These are phyloP conservation scores for Globisporangium sylvaticum DNA, from an alignment of 352 stramenopile species.

Conservation along the genomic window DNA sequence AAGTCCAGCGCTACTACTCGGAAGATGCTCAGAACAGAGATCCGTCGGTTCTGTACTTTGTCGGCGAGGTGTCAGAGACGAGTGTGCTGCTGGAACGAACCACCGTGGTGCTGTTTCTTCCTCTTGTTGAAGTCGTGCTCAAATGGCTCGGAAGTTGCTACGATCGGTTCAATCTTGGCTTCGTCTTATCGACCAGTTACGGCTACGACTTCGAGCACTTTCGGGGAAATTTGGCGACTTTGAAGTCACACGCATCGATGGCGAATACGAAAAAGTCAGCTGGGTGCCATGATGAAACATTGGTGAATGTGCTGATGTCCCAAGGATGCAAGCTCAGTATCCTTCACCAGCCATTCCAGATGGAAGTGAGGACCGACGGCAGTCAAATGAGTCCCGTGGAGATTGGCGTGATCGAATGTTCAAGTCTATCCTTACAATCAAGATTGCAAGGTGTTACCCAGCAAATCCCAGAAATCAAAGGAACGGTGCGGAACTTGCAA, in stretches of 20 bases:
- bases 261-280: slow-evolving; percentile 24
- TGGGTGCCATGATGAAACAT: slow-evolving; percentile 5
- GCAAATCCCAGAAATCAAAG: slow-evolving; percentile 38
- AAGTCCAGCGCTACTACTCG: slow-evolving; percentile 40
- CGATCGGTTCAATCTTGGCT: slow-evolving; percentile 52
- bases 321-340: slow-evolving; percentile 40
- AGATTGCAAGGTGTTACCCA: background rate
- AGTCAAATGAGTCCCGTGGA: slow-evolving; percentile 9
- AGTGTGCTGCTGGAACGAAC: slow-evolving; percentile 27
- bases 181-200: slow-evolving; percentile 58
- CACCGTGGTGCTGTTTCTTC: slow-evolving; percentile 36
- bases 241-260: slow-evolving; percentile 33
- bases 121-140: slow-evolving; percentile 34
- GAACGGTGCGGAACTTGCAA: slow-evolving; percentile 65
- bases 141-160: slow-evolving; percentile 35
- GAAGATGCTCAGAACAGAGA: slow-evolving; percentile 8
- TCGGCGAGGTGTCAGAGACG: slow-evolving; percentile 18
- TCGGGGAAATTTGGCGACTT: slow-evolving; percentile 44
- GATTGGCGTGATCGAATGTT: slow-evolving; percentile 16
- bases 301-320: slow-evolving; percentile 22
- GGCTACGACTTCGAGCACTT: slow-evolving; percentile 60
- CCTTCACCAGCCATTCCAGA: slow-evolving; percentile 33
- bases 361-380: background rate
- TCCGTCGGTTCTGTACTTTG: slow-evolving; percentile 11
- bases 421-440: slow-evolving; percentile 16